Conservation (phyloP, 768 basidiomycete species). For the Trametes meyenii region DNA sequence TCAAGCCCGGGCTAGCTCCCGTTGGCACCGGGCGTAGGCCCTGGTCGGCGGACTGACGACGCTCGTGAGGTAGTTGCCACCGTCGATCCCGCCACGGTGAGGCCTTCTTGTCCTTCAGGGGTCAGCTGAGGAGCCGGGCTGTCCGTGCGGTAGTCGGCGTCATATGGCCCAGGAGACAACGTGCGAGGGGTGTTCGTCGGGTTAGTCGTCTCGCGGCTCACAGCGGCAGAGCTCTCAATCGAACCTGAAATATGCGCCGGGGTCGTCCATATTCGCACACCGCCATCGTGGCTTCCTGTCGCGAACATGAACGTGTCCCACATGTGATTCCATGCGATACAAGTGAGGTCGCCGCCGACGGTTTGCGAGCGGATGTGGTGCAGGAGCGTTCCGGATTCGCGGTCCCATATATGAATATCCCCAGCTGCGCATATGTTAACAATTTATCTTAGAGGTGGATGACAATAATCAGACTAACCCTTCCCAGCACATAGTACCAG, state of each 20-base stretch:
- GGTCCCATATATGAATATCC: constrained; percentile 86
- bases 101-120: not conserved
- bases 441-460: not conserved
- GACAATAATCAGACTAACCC: constrained; percentile 42
- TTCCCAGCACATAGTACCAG: constrained; percentile 79
- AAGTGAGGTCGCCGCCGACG: constrained; percentile 67
- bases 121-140: constrained; percentile 14
- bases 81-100: too few relatives aligned
- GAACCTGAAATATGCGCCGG: constrained; percentile 9
- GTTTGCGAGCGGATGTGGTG: constrained; percentile 67
- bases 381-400: constrained; percentile 72
- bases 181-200: constrained; percentile 24
- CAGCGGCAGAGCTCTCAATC: constrained; percentile 8
- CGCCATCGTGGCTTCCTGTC: constrained; percentile 78
- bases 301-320: constrained; percentile 70
- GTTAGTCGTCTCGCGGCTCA: constrained; percentile 16
- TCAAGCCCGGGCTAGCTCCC: not conserved
- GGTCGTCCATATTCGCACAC: constrained; percentile 69
- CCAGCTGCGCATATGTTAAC: constrained; percentile 52
- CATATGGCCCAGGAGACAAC: constrained; percentile 21
- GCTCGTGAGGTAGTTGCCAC: too few relatives aligned
- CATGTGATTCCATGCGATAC: constrained; percentile 78
- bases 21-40: too few relatives aligned
- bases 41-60: too few relatives aligned
- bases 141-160: constrained; percentile 21